Percentiles rank a stretch among this genome's conserved stretches.
Conservation (phyloP, 345 rosid genomes). For the Boechera stricta region DNA sequence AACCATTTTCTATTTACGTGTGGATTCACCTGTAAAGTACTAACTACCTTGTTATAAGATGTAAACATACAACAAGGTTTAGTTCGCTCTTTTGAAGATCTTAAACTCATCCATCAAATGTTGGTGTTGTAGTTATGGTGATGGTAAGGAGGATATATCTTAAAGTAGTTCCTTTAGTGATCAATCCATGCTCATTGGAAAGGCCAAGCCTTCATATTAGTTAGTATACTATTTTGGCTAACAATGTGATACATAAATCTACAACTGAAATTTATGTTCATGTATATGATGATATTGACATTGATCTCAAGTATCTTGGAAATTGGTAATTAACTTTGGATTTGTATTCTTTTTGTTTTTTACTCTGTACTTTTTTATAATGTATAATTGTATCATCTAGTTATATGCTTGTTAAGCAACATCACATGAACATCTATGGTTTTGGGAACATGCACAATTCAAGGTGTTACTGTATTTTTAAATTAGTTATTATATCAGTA, state of each 20-base stretch:
- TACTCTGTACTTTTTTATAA: no score
- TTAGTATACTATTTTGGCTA: neutral
- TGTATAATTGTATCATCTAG: no score
- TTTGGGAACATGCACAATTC: no score
- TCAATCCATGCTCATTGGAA: neutral
- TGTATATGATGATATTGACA: neutral
- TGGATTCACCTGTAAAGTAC: neutral
- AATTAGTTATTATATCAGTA: no score
- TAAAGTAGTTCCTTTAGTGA: neutral
- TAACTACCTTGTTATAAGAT: neutral
- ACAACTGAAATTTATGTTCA: neutral
- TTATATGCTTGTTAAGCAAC: no score
- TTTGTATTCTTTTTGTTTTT: no score
- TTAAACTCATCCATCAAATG: neutral
- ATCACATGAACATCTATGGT: no score
- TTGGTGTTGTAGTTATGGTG: no score
- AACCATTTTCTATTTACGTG: no score
- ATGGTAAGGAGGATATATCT: neutral
- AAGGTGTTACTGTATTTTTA: no score
- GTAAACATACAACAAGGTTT: neutral
- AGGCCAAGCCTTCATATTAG: neutral
- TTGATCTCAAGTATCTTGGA: neutral
- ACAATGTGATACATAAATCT: neutral
- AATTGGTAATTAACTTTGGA: neutral
- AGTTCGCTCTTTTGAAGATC: neutral